These are phyloP conservation scores for Ormosia emarginata DNA, from an alignment of 306 rosid genomes.

Conservation along the genomic window DNA sequence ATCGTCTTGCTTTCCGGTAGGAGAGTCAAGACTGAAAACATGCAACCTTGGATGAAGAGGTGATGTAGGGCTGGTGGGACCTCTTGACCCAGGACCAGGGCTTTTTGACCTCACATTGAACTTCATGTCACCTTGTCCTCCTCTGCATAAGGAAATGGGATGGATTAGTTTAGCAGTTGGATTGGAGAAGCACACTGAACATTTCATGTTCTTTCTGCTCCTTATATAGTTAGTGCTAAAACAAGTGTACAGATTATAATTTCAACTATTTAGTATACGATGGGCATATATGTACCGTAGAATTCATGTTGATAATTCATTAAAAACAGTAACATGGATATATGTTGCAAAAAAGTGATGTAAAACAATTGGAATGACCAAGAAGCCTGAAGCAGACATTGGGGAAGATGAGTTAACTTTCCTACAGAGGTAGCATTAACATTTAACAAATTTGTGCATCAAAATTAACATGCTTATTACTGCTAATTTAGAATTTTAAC, in stretches of 20 bases:
- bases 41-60: slow-evolving; percentile 69
- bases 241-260: neutral
- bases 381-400: neutral
- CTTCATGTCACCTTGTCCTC: slow-evolving; percentile 41
- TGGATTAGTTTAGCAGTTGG: slow-evolving; percentile 15
- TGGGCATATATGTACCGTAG: neutral
- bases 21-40: slow-evolving; percentile 60
- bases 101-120: slow-evolving; percentile 57
- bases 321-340: neutral
- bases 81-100: slow-evolving; percentile 80
- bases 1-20: slow-evolving; percentile 72
- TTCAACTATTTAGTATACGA: neutral
- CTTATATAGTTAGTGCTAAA: neutral
- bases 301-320: neutral
- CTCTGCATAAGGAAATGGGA: slow-evolving; percentile 47
- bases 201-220: neutral
- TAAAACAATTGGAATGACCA: neutral
- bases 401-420: neutral
- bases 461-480: neutral
- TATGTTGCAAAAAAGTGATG: neutral
- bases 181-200: slow-evolving; percentile 19
- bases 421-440: neutral
- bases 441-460: neutral
- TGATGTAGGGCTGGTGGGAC: slow-evolving; percentile 91
- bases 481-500: neutral